Conservation (phyloP, 1,284 basidiomycete species). For the Tylopilus sp. region DNA sequence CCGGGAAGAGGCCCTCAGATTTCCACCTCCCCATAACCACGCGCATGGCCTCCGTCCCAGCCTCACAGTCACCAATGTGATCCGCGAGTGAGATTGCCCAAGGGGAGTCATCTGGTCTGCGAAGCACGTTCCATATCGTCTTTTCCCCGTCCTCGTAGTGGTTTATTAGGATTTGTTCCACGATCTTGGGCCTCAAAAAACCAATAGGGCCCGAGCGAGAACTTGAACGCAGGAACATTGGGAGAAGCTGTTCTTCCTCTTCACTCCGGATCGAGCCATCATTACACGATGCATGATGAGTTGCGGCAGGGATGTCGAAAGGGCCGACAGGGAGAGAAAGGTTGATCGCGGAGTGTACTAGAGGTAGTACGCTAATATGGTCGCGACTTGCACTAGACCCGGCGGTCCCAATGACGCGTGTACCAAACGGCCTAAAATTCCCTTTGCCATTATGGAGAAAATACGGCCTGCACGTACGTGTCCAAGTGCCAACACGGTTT, state of each 20-base stretch:
- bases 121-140: conserved; percentile 32
- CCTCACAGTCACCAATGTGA: conserved; percentile 23
- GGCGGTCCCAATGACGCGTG: neutral
- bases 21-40: conserved; percentile 29
- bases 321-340: conserved; percentile 35
- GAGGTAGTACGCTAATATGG: conserved; percentile 24
- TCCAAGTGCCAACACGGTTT: conserved; percentile 3
- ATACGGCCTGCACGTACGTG: neutral
- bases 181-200: conserved; percentile 31
- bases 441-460: neutral
- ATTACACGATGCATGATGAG: conserved; percentile 35
- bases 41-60: conserved; percentile 28
- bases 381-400: neutral
- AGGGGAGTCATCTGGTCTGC: conserved; percentile 20
- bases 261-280: conserved; percentile 6
- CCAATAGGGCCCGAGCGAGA: conserved; percentile 28
- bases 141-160: conserved; percentile 13
- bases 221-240: conserved; percentile 30
- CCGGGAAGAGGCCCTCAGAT: conserved; percentile 26
- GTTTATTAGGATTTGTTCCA: conserved; percentile 25
- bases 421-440: neutral
- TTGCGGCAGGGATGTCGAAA: conserved; percentile 26
- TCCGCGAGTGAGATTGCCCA: conserved; percentile 37
- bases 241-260: conserved; percentile 34
- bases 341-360: conserved; percentile 38